Base-by-base conservation (phyloP, 164 flowering plant genomes). In the Vitis amurensis region DNA sequence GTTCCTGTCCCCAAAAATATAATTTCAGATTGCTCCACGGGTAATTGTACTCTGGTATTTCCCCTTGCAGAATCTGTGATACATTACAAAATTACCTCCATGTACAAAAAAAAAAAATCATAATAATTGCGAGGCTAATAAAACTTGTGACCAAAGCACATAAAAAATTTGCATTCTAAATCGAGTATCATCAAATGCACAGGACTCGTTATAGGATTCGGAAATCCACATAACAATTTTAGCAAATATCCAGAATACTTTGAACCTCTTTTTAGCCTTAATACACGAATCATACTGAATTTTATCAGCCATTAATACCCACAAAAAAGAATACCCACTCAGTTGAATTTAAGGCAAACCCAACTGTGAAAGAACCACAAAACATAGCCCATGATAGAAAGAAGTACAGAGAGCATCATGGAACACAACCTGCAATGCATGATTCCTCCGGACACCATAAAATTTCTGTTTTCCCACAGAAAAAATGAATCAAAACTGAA, bases 1-100 rank as follows among this genome's bases (percentile, higher is more conserved):
- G 99, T 95, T 69, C 99, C 98, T 1, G 99, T 93, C 27, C 98
- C 99, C 71, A 95, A 56, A 69, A 95, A 95, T 75, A 95, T 85
- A 66, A 95, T 84, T 68, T 92, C 98, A 50, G 98, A 82, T 68
- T 88, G 77, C 48, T 76, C 80, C 8, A 31, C 11, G 9, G 82
- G 74, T 64, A 67, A 50, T 51, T 77, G 68, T 55, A 67, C 57
- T 57, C 59, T 82, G 63, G 51, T 23, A 72, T 74, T 68, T 55
- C 66, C 71, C 69, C 59, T 75, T 1, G 78, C 75, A 59, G 81
- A 63, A 76, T 66, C 94, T 91, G 84, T 56, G 72, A 64, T 3
- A 44, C 68, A 79, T 64, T 29, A 14, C 23, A 66, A 71, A 55
- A 61, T 69, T 58, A 67, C 11, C 59, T 37, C 44, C 44, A 37